Conservation (phyloP, 1,284 basidiomycete genomes). For the Neonothopanus nambi region DNA sequence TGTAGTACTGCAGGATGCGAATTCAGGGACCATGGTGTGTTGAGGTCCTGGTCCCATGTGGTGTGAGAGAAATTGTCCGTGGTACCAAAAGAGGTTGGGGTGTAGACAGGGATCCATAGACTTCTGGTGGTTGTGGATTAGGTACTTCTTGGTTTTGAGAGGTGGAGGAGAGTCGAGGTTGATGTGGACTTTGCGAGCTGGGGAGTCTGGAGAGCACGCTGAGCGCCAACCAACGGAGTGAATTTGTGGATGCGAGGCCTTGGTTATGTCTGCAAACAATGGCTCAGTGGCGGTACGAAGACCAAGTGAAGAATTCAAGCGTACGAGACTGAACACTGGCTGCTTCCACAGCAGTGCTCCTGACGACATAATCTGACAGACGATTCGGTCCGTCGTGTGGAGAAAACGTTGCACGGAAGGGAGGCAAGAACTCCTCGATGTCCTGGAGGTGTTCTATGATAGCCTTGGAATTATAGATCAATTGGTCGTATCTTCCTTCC, state of each 20-base stretch:
- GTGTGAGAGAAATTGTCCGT: constrained; percentile 60
- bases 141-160: constrained; percentile 39
- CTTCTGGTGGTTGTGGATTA: constrained; percentile 50
- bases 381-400: constrained; percentile 45
- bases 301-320: constrained; percentile 20
- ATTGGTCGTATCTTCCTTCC: constrained; percentile 29
- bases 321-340: constrained; percentile 40
- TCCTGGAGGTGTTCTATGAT: constrained; percentile 35
- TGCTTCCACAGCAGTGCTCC: constrained; percentile 39
- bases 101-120: constrained; percentile 67
- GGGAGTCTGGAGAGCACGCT: constrained; percentile 41
- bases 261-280: constrained; percentile 30
- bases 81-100: constrained; percentile 46
- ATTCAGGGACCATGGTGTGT: constrained; percentile 49
- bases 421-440: constrained; percentile 35
- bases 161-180: constrained; percentile 29
- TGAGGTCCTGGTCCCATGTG: constrained; percentile 50
- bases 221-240: constrained; percentile 37
- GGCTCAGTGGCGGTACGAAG: constrained; percentile 4
- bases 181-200: constrained; percentile 32
- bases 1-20: constrained; percentile 55
- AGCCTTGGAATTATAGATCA: constrained; percentile 27
- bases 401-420: constrained; percentile 39
- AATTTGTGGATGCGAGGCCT: constrained; percentile 29
- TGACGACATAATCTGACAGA: constrained; percentile 43